phyloP scores from a whole-genome alignment of 176 grass and related monocot species.

The Chloris gayana region DNA sequence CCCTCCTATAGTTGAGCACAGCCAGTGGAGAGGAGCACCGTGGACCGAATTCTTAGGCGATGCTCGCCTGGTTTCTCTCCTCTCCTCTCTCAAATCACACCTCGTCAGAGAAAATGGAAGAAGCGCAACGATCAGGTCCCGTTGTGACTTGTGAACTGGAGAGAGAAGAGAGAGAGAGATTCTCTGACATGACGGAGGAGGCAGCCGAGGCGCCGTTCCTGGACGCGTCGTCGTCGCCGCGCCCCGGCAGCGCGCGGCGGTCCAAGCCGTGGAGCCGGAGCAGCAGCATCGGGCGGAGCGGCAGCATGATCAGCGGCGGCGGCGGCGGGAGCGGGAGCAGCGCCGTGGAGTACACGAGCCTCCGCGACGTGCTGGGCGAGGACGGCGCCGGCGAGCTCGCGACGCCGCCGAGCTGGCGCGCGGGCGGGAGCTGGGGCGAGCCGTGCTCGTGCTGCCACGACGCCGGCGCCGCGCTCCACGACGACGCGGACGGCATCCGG shows the following conservation, averaged over 20 bases:
- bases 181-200: slow-evolving; percentile 24
- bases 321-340: too few species aligned
- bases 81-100: too few species aligned
- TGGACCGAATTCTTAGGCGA: background rate
- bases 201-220: slow-evolving; percentile 19
- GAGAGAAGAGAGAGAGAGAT: too few species aligned
- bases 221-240: slow-evolving; percentile 43
- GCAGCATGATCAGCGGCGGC: background rate
- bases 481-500: slow-evolving; percentile 62
- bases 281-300: slow-evolving; percentile 35
- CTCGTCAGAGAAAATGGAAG: too few species aligned
- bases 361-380: slow-evolving; percentile 69
- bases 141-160: too few species aligned
- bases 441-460: slow-evolving; percentile 13
- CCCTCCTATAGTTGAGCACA: slow-evolving; percentile 31
- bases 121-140: too few species aligned
- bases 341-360: slow-evolving; percentile 68
- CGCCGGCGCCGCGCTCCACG: slow-evolving; percentile 49
- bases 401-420: background rate
- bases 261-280: slow-evolving; percentile 32
- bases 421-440: background rate
- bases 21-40: background rate
- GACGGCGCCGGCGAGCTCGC: background rate
- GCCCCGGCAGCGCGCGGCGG: background rate
- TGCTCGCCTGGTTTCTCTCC: slow-evolving; percentile 16